Evolutionary conservation across 2,329 filamentous ascomycete species (phyloP).

Genomic region (Plectosphaerella sp.): DNA sequence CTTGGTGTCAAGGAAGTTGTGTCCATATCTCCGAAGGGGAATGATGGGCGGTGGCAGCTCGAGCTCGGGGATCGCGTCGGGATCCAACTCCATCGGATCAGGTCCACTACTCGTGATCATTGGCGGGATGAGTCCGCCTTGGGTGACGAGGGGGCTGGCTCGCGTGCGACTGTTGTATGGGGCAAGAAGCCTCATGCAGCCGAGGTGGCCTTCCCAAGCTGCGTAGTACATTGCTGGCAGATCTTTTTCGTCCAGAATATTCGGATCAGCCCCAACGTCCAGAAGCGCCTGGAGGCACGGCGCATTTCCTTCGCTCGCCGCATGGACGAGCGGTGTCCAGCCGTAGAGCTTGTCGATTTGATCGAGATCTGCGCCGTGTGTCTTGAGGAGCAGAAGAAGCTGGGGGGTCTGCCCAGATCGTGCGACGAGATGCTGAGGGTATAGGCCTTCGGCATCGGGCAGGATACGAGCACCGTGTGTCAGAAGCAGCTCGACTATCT

Average conservation of each 20-base stretch:
- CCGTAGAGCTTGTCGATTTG: slow-evolving; percentile 94
- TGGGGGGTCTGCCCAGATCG: slow-evolving; percentile 79
- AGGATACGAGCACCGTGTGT: slow-evolving; percentile 76
- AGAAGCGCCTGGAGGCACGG: slow-evolving; percentile 80
- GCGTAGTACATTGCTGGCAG: slow-evolving; percentile 97
- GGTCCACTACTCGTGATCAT: slow-evolving; percentile 45
- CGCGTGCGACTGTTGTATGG: slow-evolving; percentile 45
- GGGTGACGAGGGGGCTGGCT: slow-evolving; percentile 39
- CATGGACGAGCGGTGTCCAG: slow-evolving; percentile 95
- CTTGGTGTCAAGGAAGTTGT: slow-evolving; percentile 98
- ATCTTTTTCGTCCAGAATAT: slow-evolving; percentile 84
- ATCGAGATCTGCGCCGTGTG: slow-evolving; percentile 84
- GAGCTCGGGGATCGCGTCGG: slow-evolving; percentile 85
- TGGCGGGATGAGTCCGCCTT: slow-evolving; percentile 33
- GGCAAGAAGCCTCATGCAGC: slow-evolving; percentile 86
- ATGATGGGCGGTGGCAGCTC: slow-evolving; percentile 95
- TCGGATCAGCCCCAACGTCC: slow-evolving; percentile 71
- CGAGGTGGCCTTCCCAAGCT: slow-evolving; percentile 92
- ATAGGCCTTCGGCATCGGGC: slow-evolving; percentile 94
- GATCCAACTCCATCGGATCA: slow-evolving; percentile 64
- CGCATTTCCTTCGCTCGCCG: slow-evolving; percentile 92
- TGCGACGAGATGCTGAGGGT: slow-evolving; percentile 94
- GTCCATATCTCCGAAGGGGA: slow-evolving; percentile 86
- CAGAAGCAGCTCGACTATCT: slow-evolving; percentile 80
- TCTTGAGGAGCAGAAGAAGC: slow-evolving; percentile 73